These are phyloP conservation scores for Tolypocladium inflatum DNA, from an alignment of 2,329 filamentous ascomycete genomes.

Conservation along the genomic window DNA sequence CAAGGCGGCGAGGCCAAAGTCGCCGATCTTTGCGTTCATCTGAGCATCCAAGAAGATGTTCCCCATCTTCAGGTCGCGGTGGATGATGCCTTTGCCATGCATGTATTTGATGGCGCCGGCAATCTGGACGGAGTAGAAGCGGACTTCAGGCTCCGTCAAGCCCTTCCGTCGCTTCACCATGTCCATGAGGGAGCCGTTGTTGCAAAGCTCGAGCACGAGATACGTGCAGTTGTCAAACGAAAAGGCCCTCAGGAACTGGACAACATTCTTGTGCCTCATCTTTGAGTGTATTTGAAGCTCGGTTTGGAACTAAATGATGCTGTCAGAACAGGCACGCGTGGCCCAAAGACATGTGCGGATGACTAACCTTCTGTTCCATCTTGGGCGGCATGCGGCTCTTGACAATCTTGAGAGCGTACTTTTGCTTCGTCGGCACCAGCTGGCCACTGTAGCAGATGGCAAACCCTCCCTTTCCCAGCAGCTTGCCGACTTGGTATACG, in stretches of 20 bases:
- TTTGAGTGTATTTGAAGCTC: slow-evolving; percentile 98
- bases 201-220: slow-evolving; percentile 86
- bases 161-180: slow-evolving; percentile 91
- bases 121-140: slow-evolving; percentile 89
- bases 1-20: slow-evolving; percentile 90
- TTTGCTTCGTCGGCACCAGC: slow-evolving; percentile 54
- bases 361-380: slow-evolving; percentile 69
- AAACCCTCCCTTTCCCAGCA: slow-evolving; percentile 74
- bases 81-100: slow-evolving; percentile 90
- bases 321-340: neutral
- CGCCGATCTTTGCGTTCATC: slow-evolving; percentile 97
- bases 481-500: slow-evolving; percentile 62
- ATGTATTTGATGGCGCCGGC: slow-evolving; percentile 97
- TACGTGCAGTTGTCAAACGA: slow-evolving; percentile 84
- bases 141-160: slow-evolving; percentile 85
- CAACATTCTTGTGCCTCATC: slow-evolving; percentile 91
- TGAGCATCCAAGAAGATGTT: slow-evolving; percentile 90
- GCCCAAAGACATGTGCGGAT: neutral
- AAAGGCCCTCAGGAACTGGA: slow-evolving; percentile 91
- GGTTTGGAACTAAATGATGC: slow-evolving; percentile 48
- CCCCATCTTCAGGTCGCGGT: slow-evolving; percentile 94
- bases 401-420: slow-evolving; percentile 73
- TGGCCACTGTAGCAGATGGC: slow-evolving; percentile 72
- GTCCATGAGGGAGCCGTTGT: slow-evolving; percentile 94
- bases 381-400: slow-evolving; percentile 74